Evolutionary conservation across 2,329 filamentous ascomycete genomes (phyloP), one percentile per base, ranked within the genome.

Genomic region (Zalaria sp.): DNA sequence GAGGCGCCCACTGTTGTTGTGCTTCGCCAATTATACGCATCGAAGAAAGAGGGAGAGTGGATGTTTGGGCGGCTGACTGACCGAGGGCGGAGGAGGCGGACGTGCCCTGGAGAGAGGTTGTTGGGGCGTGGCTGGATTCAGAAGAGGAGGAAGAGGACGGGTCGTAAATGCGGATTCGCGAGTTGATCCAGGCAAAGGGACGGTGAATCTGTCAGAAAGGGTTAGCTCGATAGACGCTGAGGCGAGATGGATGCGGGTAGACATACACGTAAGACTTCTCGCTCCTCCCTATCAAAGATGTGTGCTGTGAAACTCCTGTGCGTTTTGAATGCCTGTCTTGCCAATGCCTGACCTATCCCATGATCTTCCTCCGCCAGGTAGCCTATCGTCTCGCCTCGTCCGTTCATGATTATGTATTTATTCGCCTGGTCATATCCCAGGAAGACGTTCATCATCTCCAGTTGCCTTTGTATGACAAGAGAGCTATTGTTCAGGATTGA

Each of bases 351-450:
- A 2, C 67, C 73, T 42, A 80, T 58, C 1, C 75, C 73, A 44
- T 71, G 71, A 37, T 79, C 77, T 51, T 72, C 68, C 56, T 81
- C 77, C 28, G 74, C 76, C 53, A 81, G 71, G 49, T 76, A 80
- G 8, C 77, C 77, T 35, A 80, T 66, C 47, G 77, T 76, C 44
- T 74, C 72, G 4, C 77, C 77, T 41, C 72, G 65, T 2, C 74
- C 74, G 58, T 79, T 73, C 66, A 79, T 72, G 38, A 81, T 77
- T 9, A 77, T 68, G 53, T 81, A 81, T 54, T 69, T 68, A 51
- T 80, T 80, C 8, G 77, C 75, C 55, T 81, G 77, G 56, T 81
- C 77, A 48, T 79, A 79, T 1, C 77, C 76, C 56, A 79, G 60
- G 51, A 81, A 65, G 6, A 80, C 64, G 55, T 79, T 80, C 72